phyloP scores from a whole-genome alignment of 164 flowering plant genomes.

The Akebia trifoliata region DNA sequence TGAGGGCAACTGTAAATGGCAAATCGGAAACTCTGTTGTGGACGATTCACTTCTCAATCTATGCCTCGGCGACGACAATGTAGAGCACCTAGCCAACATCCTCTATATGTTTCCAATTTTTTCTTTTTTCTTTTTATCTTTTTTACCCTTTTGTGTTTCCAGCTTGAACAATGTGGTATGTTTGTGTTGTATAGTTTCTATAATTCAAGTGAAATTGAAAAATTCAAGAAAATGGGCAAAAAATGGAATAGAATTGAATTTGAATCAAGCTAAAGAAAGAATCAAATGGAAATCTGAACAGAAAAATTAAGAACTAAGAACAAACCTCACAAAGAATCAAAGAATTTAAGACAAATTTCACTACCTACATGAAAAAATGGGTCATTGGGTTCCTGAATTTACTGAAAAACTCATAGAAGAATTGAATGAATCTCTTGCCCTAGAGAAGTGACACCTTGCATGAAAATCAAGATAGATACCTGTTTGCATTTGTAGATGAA shows the following conservation, averaged over 20 bases:
- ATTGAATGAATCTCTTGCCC: conserved; percentile 23
- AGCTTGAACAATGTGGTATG: background rate
- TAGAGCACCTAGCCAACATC: conserved; percentile 97
- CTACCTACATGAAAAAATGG: conserved; percentile 35
- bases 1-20: conserved; percentile 65
- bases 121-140: conserved; percentile 1
- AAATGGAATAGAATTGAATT: no score
- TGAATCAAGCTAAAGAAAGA: no score
- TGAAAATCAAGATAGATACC: conserved; percentile 17
- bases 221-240: no score
- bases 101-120: conserved; percentile 44
- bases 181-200: background rate
- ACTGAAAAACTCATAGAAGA: conserved; percentile 33
- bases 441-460: conserved; percentile 14
- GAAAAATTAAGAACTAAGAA: no score
- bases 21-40: conserved; percentile 70
- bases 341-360: conserved; percentile 35
- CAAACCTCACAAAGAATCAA: conserved; percentile 45
- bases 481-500: conserved; percentile 26
- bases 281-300: no score
- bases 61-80: conserved; percentile 90
- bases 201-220: no score
- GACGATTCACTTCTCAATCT: conserved; percentile 80
- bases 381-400: conserved; percentile 59
- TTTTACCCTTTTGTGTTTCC: conserved; percentile 5